Conservation (phyloP, 768 basidiomycete species). For the Lenzites betulinus region DNA sequence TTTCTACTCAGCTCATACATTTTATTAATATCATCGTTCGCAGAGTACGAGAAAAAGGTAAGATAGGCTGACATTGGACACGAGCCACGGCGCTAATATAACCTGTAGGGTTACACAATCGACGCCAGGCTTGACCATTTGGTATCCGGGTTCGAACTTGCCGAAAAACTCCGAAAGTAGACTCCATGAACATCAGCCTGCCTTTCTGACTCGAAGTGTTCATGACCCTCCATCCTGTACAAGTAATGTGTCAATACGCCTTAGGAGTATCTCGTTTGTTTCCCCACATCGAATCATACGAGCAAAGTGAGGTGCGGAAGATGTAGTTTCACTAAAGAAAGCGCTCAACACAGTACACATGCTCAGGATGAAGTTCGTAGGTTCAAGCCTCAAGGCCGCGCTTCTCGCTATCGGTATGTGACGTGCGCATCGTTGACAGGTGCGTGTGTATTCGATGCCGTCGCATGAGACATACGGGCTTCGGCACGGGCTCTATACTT, state of each 20-base stretch:
- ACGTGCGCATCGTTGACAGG: not conserved
- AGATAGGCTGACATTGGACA: not conserved
- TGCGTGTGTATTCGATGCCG: not conserved
- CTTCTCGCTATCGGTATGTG: too few species aligned
- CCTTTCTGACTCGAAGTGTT: not conserved
- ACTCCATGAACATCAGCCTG: slow-evolving; percentile 1
- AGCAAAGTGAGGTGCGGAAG: too few species aligned
- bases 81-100: not conserved
- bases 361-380: too few species aligned
- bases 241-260: not conserved
- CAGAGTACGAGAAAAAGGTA: slow-evolving; percentile 65
- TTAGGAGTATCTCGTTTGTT: not conserved
- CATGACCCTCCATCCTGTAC: not conserved
- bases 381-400: too few species aligned
- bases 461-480: too few species aligned
- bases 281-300: too few species aligned
- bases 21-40: not conserved
- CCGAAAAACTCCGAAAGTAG: slow-evolving; percentile 37
- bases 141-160: slow-evolving; percentile 68
- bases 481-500: too few species aligned
- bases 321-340: too few species aligned
- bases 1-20: not conserved
- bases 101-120: slow-evolving; percentile 49
- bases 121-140: slow-evolving; percentile 82
- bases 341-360: too few species aligned